phyloP scores from a whole-genome alignment of 768 basidiomycete species.

The Grammothele lineata region DNA sequence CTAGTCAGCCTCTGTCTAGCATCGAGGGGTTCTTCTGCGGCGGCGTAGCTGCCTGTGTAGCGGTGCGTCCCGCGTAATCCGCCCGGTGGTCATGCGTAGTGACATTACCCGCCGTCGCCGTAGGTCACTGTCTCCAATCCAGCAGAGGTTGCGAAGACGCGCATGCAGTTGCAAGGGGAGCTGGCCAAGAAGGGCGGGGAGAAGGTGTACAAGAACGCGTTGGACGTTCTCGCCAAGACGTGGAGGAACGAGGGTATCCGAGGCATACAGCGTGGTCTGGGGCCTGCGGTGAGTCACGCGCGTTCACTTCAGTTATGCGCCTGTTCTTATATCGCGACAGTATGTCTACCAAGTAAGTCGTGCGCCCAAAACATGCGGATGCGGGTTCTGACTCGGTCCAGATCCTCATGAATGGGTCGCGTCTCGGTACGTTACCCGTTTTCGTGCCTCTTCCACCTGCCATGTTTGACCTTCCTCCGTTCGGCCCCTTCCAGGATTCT shows the following conservation, averaged over 20 bases:
- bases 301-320: no score
- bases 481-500: conserved; percentile 94
- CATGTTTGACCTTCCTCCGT: neutral
- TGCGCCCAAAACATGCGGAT: no score
- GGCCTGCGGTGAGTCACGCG: conserved; percentile 73
- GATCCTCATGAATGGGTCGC: conserved; percentile 90
- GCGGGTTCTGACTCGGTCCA: no score
- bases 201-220: conserved; percentile 85
- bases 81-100: conserved; percentile 5
- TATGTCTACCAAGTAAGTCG: conserved; percentile 86
- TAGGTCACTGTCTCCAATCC: conserved; percentile 81
- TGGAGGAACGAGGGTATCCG: conserved; percentile 85
- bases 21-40: conserved; percentile 85
- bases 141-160: conserved; percentile 88
- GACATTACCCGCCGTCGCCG: neutral
- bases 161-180: conserved; percentile 94
- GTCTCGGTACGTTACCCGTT: conserved; percentile 55
- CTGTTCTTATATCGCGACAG: conserved; percentile 39
- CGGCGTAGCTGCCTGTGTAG: conserved; percentile 87
- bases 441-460: neutral
- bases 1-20: conserved; percentile 47
- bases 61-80: conserved; percentile 49
- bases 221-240: conserved; percentile 85
- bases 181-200: conserved; percentile 65
- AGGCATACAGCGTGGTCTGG: conserved; percentile 90